Evolutionary conservation across 768 basidiomycete genomes (phyloP), one percentile per base, ranked within the genome.

Genomic region (Boletellus sp.): DNA sequence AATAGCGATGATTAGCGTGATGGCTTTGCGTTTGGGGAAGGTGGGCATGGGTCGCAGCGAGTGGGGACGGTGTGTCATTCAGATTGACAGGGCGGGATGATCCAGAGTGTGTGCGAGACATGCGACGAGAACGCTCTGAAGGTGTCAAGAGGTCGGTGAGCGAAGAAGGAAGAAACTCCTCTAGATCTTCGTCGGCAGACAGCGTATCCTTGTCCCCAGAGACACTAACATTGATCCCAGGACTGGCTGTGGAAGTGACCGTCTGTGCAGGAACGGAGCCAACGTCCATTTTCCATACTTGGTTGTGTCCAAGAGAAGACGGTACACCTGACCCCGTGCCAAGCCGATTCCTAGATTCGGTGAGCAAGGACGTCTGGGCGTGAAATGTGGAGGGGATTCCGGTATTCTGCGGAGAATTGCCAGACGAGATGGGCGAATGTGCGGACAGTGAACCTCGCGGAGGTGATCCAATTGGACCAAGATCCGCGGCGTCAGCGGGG

Each of bases 71-170:
- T 0, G 55, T 4, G 44, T 68, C 62, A 11, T 57, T 59, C 33
- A 54, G 23, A 43, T 63, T 60, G 42, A 36, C 37, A 51, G 55
- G 48, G 48, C 55, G 55, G 56, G 66, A 52, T 56, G 70, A 54
- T 23, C 74, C 76, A 19, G 77, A 78, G 50, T 80, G 81, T n/a
- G 83, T 84, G 43, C 90, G 77, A 26, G 86, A 88, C 79, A 91
- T 84, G 38, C 93, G 74, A 28, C 94, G 75, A 28, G 80, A 86
- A 55, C 85, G 78, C 70, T 97, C 95, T 57, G 85, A 87, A 0
- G 90, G 90, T 0, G 94, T 95, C 41, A 98, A 73, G 7, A 98
- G 75, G 52, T 97, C 94, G 23, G 84, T 90, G 41, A 98, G 72
- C 4, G 86, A 90, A 47, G 88, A 84, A 0, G 95, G 95, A 26